Conservation (phyloP, 495 filamentous ascomycete species). For the Letharia columbiana region DNA sequence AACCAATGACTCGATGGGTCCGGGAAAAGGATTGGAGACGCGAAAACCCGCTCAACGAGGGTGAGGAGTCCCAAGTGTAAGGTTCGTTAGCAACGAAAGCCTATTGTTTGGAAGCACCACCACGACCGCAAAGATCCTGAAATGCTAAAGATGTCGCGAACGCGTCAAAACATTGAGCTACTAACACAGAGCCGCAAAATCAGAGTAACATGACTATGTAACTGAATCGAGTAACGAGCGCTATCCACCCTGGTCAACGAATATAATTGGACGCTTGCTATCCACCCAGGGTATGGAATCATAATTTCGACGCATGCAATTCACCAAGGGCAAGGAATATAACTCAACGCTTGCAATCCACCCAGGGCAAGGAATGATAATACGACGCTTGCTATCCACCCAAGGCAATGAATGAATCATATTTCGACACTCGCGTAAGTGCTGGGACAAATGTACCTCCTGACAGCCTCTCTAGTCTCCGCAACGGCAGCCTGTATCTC, state of each 20-base stretch:
- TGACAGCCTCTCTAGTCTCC: background rate
- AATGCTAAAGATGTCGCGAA: background rate
- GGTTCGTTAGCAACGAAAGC: background rate
- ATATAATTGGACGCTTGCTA: background rate
- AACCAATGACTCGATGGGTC: background rate
- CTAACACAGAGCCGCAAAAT: background rate
- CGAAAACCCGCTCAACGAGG: background rate
- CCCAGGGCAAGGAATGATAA: background rate
- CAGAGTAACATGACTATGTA: background rate
- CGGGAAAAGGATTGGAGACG: background rate
- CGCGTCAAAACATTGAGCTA: background rate
- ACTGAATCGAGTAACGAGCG: background rate
- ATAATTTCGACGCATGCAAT: background rate
- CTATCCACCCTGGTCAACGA: slow-evolving; percentile 3
- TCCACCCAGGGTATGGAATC: background rate
- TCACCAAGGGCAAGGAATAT: background rate
- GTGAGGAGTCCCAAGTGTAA: background rate
- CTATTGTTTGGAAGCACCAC: background rate
- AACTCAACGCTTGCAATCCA: no score
- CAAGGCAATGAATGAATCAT: background rate
- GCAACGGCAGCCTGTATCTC: background rate
- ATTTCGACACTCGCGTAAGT: background rate
- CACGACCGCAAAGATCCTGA: background rate
- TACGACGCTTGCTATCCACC: slow-evolving; percentile 3
- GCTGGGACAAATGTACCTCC: background rate